Evolutionary conservation across 164 flowering plant genomes (phyloP).

Genomic region (Aristolochia contorta): DNA sequence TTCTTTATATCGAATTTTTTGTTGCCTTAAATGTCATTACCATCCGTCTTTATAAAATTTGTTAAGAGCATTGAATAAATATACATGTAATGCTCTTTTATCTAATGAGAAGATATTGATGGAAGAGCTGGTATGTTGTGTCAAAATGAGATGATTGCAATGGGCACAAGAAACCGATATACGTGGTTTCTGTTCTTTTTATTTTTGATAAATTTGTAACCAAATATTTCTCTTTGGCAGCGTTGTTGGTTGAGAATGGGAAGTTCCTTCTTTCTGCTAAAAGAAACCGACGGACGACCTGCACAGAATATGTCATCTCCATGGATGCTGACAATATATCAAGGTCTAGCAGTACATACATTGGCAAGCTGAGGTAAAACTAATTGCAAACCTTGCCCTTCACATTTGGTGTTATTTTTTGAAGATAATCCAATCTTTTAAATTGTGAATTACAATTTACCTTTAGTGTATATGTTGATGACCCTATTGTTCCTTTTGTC

Average conservation of each 20-base stretch:
- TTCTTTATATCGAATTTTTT: too few relatives aligned
- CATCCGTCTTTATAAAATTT: too few relatives aligned
- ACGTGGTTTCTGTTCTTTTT: background rate
- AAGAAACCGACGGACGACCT: conserved; percentile 74
- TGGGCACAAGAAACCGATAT: too few relatives aligned
- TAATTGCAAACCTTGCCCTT: background rate
- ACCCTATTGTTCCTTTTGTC: background rate
- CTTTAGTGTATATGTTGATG: background rate
- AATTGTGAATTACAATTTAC: background rate
- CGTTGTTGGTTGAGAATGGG: conserved; percentile 84
- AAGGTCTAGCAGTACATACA: conserved; percentile 76
- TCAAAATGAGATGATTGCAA: too few relatives aligned
- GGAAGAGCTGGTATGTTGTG: too few relatives aligned
- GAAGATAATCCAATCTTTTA: background rate
- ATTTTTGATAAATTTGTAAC: background rate
- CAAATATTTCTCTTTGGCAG: conserved; percentile 26
- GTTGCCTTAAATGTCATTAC: too few relatives aligned
- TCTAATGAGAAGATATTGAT: too few relatives aligned
- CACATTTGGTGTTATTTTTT: background rate
- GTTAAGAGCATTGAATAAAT: too few relatives aligned
- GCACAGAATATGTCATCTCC: conserved; percentile 80
- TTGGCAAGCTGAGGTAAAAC: conserved; percentile 74
- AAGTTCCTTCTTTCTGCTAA: conserved; percentile 95
- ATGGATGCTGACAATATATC: conserved; percentile 81
- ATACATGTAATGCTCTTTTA: too few relatives aligned